A percentile compares a stretch with the other conserved stretches of the same genome.
Conservation (phyloP, 2,329 filamentous ascomycete species). For the Microsporum ferrugineum region DNA sequence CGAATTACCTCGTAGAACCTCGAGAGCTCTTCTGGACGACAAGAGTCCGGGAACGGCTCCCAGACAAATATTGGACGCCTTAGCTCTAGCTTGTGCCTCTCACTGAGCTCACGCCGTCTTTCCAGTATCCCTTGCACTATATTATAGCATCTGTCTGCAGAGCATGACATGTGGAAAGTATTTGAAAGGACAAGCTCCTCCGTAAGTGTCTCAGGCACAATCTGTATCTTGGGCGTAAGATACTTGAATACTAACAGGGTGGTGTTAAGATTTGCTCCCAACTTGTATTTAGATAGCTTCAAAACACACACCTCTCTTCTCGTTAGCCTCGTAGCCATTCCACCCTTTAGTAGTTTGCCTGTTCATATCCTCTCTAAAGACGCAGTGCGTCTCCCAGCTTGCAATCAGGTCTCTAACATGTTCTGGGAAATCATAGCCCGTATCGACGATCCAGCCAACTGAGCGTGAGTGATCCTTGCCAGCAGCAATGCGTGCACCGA, state of each 20-base stretch:
- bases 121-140: constrained; percentile 60
- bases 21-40: constrained; percentile 52
- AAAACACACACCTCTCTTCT: constrained; percentile 44
- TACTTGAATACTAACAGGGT: constrained; percentile 61
- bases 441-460: constrained; percentile 85
- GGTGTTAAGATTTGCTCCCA: background rate
- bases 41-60: constrained; percentile 90
- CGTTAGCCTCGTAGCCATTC: constrained; percentile 72
- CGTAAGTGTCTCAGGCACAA: constrained; percentile 62
- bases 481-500: constrained; percentile 82
- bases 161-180: constrained; percentile 82
- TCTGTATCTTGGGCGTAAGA: constrained; percentile 69
- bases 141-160: constrained; percentile 61
- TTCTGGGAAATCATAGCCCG: constrained; percentile 73
- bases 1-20: constrained; percentile 44
- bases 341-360: constrained; percentile 78
- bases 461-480: constrained; percentile 52
- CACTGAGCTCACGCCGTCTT: constrained; percentile 32
- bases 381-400: constrained; percentile 63
- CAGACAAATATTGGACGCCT: constrained; percentile 67
- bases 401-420: constrained; percentile 52
- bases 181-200: constrained; percentile 56
- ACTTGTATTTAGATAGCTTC: constrained; percentile 12
- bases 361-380: constrained; percentile 53
- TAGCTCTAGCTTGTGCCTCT: constrained; percentile 20